These are phyloP conservation scores for Boletus patriciae DNA, from an alignment of 768 basidiomycete genomes.

Conservation along the genomic window DNA sequence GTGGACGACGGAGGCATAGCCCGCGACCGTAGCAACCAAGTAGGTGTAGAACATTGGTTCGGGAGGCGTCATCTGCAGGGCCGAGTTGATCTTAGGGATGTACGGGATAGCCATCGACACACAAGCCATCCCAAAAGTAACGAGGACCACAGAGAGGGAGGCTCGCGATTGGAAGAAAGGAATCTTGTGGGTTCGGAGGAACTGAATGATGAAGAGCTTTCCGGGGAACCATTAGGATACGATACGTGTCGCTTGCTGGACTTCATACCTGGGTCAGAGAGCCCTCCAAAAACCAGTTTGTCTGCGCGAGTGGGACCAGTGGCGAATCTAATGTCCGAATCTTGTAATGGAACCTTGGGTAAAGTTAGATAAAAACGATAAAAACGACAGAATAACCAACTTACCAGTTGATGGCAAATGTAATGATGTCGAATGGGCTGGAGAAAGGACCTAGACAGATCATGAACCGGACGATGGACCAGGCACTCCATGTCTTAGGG, in stretches of 20 bases:
- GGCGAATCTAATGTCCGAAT: constrained; percentile 30
- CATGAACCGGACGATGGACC: constrained; percentile 39
- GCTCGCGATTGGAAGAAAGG: constrained; percentile 35
- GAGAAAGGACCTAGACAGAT: constrained; percentile 38
- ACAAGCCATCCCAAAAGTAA: constrained; percentile 34
- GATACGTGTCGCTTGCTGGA: neutral
- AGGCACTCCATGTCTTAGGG: constrained; percentile 34
- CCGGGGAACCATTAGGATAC: neutral
- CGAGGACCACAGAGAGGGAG: constrained; percentile 25
- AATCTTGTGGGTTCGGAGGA: constrained; percentile 32
- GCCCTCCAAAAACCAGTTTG: constrained; percentile 39
- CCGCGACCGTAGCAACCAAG: constrained; percentile 19
- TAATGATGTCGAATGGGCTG: constrained; percentile 36
- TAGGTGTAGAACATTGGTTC: constrained; percentile 31
- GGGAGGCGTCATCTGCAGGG: constrained; percentile 29
- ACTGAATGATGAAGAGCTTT: constrained; percentile 35
- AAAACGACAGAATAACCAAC: neutral
- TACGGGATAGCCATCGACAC: constrained; percentile 35
- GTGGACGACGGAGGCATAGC: constrained; percentile 29
- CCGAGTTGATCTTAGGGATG: constrained; percentile 32
- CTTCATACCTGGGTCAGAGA: constrained; percentile 36
- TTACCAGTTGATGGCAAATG: constrained; percentile 35
- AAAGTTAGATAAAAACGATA: neutral
- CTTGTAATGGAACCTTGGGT: constrained; percentile 31
- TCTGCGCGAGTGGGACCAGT: constrained; percentile 34